A percentile compares a stretch with the other conserved stretches of the same genome.
Conservation (phyloP, 495 filamentous ascomycete species). For the Tuber indicum region DNA sequence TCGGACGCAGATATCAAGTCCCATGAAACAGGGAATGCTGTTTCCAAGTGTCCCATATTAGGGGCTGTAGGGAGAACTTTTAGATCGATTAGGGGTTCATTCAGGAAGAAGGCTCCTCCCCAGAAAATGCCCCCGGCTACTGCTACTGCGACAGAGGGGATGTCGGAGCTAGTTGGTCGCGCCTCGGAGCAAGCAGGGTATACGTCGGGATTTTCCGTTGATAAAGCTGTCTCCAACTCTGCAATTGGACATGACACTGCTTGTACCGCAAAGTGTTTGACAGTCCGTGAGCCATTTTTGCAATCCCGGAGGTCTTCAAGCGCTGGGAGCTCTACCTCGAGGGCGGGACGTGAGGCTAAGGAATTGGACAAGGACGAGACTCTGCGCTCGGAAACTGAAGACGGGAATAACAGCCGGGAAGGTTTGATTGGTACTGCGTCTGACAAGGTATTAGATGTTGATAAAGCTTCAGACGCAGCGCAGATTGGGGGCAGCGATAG, state of each 20-base stretch:
- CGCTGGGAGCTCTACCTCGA: conserved; percentile 3
- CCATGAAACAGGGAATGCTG: neutral
- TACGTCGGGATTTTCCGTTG: neutral
- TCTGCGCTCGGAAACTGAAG: conserved; percentile 9
- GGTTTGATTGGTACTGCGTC: neutral
- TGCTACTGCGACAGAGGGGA: neutral
- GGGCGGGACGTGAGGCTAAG: conserved; percentile 10
- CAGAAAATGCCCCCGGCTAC: conserved; percentile 2
- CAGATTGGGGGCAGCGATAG: too few species aligned
- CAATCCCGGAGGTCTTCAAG: neutral
- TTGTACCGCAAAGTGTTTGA: conserved; percentile 14
- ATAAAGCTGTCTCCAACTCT: conserved; percentile 8
- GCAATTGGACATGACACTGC: conserved; percentile 9
- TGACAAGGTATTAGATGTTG: neutral
- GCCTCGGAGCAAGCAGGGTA: neutral
- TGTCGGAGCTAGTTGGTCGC: neutral
- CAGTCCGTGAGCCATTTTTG: conserved; percentile 13
- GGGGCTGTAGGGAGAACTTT: conserved; percentile 26
- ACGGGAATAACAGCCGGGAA: conserved; percentile 12
- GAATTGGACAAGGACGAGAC: conserved; percentile 11
- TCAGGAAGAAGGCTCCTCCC: conserved; percentile 19
- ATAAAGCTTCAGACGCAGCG: neutral
- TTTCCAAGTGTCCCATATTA: conserved; percentile 15
- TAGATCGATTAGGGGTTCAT: conserved; percentile 19
- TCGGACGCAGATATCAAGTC: neutral